A percentile compares a stretch with the other conserved stretches of the same genome.
These are phyloP conservation scores for Rubus idaeus DNA, from an alignment of 306 rosid species.

Conservation along the genomic window DNA sequence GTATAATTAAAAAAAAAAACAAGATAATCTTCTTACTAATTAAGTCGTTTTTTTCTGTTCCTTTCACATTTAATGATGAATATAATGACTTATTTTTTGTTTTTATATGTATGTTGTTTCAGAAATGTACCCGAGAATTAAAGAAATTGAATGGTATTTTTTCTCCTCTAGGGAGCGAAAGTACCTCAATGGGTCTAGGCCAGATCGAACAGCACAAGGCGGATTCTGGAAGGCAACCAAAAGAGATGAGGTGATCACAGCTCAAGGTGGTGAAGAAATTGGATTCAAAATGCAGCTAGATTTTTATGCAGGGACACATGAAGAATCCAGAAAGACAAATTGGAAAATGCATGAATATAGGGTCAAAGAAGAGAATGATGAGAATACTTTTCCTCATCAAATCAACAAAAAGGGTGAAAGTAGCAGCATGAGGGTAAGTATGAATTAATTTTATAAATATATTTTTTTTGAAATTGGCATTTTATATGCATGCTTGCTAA, in stretches of 20 bases:
- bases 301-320: background rate
- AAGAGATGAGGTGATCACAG: background rate
- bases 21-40: no score
- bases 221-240: slow-evolving; percentile 24
- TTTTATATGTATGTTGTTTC: background rate
- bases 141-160: slow-evolving; percentile 17
- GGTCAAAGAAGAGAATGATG: background rate
- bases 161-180: background rate
- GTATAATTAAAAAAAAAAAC: no score
- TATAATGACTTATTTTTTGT: background rate
- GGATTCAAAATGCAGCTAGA: slow-evolving; percentile 9
- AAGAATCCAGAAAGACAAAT: background rate
- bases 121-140: background rate
- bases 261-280: background rate
- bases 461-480: no score
- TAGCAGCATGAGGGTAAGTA: slow-evolving; percentile 12
- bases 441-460: background rate
- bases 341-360: slow-evolving; percentile 19
- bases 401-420: background rate
- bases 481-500: background rate
- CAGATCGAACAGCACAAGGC: background rate
- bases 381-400: background rate
- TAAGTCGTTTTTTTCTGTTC: no score
- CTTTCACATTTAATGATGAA: no score
- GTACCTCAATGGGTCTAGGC: background rate